Evolutionary conservation across 2,329 filamentous ascomycete genomes (phyloP).

Genomic region (Scedosporium aurantiacum): DNA sequence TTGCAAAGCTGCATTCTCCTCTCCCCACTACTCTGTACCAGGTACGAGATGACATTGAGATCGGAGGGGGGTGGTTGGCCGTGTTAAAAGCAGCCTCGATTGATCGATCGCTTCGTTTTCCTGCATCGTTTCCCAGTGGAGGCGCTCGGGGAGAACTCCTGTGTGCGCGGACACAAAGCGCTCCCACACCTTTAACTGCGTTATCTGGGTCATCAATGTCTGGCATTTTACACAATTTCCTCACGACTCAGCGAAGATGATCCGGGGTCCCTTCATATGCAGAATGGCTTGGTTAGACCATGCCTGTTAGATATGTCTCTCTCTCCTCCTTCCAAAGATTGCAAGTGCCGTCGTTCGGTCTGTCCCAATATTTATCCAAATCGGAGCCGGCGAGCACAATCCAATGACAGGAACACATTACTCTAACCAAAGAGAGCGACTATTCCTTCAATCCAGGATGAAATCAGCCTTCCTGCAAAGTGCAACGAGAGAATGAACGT

Average conservation of each 20-base stretch:
- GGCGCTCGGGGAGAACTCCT: not conserved
- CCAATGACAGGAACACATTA: not conserved
- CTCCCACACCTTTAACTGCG: not conserved
- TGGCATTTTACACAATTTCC: not conserved
- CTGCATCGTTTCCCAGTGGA: not conserved
- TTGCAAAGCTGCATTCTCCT: not conserved
- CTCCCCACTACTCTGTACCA: not conserved
- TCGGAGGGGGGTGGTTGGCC: too few species aligned
- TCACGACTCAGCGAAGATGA: not conserved
- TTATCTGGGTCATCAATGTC: not conserved
- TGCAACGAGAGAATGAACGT: not conserved
- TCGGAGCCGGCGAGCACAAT: not conserved
- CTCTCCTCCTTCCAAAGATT: not conserved
- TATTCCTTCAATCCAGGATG: not conserved
- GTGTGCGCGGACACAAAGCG: not conserved
- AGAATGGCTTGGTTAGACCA: not conserved
- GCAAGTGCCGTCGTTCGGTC: not conserved
- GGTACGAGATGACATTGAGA: not conserved
- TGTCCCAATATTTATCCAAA: not conserved
- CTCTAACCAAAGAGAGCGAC: not conserved
- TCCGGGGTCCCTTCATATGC: not conserved
- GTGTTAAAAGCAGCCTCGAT: too few species aligned
- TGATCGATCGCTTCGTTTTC: too few species aligned
- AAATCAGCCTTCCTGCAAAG: not conserved
- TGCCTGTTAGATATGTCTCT: not conserved